A percentile compares a stretch with the other conserved stretches of the same genome.
Evolutionary conservation across 495 filamentous ascomycete species (phyloP).

Genomic region (Penicillium longicatenatum): DNA sequence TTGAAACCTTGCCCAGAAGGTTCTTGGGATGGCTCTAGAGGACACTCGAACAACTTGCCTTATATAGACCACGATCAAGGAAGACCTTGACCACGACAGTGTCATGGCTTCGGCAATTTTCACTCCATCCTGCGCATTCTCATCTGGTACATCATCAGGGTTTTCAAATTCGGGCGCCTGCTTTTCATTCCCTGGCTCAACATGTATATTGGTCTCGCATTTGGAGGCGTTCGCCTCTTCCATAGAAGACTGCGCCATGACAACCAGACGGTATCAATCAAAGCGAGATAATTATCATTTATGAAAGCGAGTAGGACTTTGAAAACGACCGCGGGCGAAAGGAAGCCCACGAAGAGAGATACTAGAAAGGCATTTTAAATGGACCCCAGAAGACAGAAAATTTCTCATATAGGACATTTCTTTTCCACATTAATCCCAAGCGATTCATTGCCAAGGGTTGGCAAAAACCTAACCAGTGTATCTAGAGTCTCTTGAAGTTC

Average conservation of each 20-base stretch:
- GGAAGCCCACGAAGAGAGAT: not conserved
- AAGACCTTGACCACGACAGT: constrained; percentile 30
- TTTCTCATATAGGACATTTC: not conserved
- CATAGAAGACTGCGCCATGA: not conserved
- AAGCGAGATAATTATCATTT: not conserved
- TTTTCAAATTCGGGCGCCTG: not conserved
- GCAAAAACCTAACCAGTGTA: not conserved
- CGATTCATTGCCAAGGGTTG: not conserved
- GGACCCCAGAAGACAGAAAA: not conserved
- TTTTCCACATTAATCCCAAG: not conserved
- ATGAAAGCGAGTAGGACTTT: not conserved
- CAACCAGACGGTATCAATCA: not conserved
- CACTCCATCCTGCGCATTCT: constrained; percentile 37
- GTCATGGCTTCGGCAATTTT: constrained; percentile 37
- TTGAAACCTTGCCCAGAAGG: too few relatives aligned
- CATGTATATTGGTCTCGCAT: not conserved
- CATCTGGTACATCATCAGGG: constrained; percentile 6
- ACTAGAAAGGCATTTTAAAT: not conserved
- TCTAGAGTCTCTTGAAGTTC: not conserved
- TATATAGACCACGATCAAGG: constrained; percentile 32
- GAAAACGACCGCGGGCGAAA: not conserved
- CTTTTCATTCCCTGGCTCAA: not conserved
- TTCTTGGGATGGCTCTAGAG: not conserved
- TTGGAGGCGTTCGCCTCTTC: not conserved
- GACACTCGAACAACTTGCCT: not conserved